These are phyloP conservation scores for Xylaria sp. DNA, from an alignment of 2,329 filamentous ascomycete genomes.

Conservation along the genomic window DNA sequence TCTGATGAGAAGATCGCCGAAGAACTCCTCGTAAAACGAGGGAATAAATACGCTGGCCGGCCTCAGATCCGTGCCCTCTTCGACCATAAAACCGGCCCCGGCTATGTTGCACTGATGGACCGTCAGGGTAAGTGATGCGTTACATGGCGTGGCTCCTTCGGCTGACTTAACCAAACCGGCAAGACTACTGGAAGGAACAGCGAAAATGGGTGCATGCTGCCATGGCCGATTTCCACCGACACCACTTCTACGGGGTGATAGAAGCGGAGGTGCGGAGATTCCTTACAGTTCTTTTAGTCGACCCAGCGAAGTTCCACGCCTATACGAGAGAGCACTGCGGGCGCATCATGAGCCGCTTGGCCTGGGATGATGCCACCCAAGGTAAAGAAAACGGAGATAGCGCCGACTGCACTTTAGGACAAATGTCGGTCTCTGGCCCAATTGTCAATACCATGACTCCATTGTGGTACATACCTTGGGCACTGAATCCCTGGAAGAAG, in stretches of 20 bases:
- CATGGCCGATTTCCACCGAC: slow-evolving; percentile 54
- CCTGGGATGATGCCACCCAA: slow-evolving; percentile 61
- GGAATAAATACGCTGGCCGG: slow-evolving; percentile 61
- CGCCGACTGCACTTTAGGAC: slow-evolving; percentile 59
- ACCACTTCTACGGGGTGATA: slow-evolving; percentile 60
- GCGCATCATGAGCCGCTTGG: slow-evolving; percentile 60
- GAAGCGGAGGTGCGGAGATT: slow-evolving; percentile 58
- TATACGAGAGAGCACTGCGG: slow-evolving; percentile 61
- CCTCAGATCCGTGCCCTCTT: slow-evolving; percentile 61
- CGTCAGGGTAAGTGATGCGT: slow-evolving; percentile 53
- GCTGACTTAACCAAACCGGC: neutral
- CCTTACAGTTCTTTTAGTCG: slow-evolving; percentile 57
- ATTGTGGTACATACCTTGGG: slow-evolving; percentile 57
- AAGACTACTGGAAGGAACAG: slow-evolving; percentile 60
- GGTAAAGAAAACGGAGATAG: slow-evolving; percentile 58
- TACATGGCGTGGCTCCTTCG: neutral
- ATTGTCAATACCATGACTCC: slow-evolving; percentile 62
- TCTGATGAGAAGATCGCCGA: slow-evolving; percentile 60
- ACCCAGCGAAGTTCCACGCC: slow-evolving; percentile 57
- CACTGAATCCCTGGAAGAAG: slow-evolving; percentile 60
- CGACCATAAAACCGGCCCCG: slow-evolving; percentile 59
- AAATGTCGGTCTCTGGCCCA: slow-evolving; percentile 63
- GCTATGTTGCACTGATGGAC: slow-evolving; percentile 62
- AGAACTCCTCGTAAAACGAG: slow-evolving; percentile 60
- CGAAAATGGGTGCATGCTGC: slow-evolving; percentile 63